phyloP scores from a whole-genome alignment of 2,329 filamentous ascomycete species.

The Fusarium udum region DNA sequence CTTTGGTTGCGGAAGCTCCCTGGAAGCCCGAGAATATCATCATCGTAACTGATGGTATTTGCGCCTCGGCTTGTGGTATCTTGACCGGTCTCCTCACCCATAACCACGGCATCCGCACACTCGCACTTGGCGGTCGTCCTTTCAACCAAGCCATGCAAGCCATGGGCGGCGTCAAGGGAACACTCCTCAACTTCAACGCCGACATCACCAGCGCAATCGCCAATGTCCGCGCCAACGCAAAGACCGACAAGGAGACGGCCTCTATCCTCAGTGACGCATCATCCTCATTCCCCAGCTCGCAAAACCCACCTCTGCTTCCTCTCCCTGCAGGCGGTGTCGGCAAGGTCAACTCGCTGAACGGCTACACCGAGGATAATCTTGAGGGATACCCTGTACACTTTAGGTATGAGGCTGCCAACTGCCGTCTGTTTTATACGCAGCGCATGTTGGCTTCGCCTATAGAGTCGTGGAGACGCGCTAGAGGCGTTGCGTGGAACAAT shows the following conservation, averaged over 20 bases:
- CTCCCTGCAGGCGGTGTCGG: constrained; percentile 47
- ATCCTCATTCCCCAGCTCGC: constrained; percentile 22
- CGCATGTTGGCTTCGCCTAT: constrained; percentile 61
- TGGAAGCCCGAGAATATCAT: constrained; percentile 42
- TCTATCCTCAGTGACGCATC: constrained; percentile 14
- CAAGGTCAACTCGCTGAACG: constrained; percentile 35
- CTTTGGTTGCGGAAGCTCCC: constrained; percentile 23
- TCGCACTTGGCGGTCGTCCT: constrained; percentile 71
- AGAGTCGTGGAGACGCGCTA: constrained; percentile 57
- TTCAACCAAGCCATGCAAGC: constrained; percentile 65
- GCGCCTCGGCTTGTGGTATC: constrained; percentile 39
- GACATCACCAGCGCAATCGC: constrained; percentile 18
- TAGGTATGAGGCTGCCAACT: constrained; percentile 68
- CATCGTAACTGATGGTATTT: constrained; percentile 38
- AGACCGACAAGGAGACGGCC: constrained; percentile 9
- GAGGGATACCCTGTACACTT: constrained; percentile 59
- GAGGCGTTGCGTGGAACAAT: constrained; percentile 27
- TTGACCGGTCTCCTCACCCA: constrained; percentile 46
- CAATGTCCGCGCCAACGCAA: constrained; percentile 15
- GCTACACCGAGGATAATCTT: constrained; percentile 33
- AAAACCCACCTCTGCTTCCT: constrained; percentile 41
- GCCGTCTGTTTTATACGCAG: constrained; percentile 67
- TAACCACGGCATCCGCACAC: constrained; percentile 44
- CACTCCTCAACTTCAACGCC: constrained; percentile 31
- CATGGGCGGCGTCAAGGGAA: constrained; percentile 72